A percentile compares a stretch with the other conserved stretches of the same genome.
phyloP scores from a whole-genome alignment of 163 green algal species.

The Scenedesmus sp. region DNA sequence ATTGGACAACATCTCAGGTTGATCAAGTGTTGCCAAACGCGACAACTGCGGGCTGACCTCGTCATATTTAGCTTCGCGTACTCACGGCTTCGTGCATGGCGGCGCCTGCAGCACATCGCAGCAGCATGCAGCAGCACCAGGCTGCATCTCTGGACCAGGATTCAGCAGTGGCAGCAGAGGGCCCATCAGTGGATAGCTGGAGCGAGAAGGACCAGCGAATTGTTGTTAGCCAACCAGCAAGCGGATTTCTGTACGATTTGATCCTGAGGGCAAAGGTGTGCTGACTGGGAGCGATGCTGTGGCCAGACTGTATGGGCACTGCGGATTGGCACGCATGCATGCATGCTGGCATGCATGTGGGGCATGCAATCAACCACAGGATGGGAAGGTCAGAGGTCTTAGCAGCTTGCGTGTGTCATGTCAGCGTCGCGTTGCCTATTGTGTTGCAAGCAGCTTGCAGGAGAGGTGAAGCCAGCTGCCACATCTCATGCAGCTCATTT shows the following conservation, averaged over 20 bases:
- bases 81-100: not conserved
- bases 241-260: slow-evolving; percentile 47
- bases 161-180: slow-evolving; percentile 24
- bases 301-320: not conserved
- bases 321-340: not conserved
- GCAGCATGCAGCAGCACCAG: not conserved
- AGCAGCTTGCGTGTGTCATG: not conserved
- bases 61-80: not conserved
- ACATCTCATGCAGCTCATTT: not conserved
- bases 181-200: slow-evolving; percentile 45
- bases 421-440: not conserved
- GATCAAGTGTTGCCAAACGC: not conserved
- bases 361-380: not conserved
- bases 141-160: slow-evolving; percentile 5
- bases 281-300: not conserved
- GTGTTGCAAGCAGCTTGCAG: not conserved
- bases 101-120: not conserved
- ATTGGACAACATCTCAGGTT: not conserved
- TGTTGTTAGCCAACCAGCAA: slow-evolving; percentile 36
- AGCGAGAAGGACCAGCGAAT: slow-evolving; percentile 48
- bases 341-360: not conserved
- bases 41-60: not conserved
- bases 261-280: slow-evolving; percentile 47
- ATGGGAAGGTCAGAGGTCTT: not conserved
- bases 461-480: not conserved